Evolutionary conservation across 805 yeast genomes (phyloP).

Genomic region (Priceomyces carsonii): DNA sequence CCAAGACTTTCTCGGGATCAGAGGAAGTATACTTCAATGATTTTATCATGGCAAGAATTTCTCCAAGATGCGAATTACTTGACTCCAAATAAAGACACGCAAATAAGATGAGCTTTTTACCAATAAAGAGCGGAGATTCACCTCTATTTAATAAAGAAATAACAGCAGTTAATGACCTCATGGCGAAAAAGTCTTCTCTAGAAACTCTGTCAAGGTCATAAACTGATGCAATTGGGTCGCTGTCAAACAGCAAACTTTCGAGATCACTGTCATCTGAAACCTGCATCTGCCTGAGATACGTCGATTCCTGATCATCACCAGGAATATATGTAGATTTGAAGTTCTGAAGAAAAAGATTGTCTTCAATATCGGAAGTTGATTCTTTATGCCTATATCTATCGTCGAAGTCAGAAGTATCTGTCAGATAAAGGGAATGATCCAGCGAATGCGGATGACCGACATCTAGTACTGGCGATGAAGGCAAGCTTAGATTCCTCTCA

Average conservation of each 20-base stretch:
- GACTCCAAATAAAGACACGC: conserved; percentile 17
- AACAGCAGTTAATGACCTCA: conserved; percentile 17
- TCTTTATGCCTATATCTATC: conserved; percentile 4
- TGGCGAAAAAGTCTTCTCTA: conserved; percentile 10
- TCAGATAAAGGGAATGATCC: not conserved
- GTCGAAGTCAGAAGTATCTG: conserved; percentile 4
- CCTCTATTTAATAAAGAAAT: conserved; percentile 23
- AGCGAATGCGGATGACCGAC: not conserved
- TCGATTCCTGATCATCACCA: conserved; percentile 6
- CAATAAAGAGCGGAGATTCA: conserved; percentile 26
- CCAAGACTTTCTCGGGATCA: conserved; percentile 15
- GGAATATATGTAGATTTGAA: conserved; percentile 11
- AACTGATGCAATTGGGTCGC: conserved; percentile 7
- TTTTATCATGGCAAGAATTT: conserved; percentile 18
- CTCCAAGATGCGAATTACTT: conserved; percentile 14
- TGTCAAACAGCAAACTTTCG: conserved; percentile 12
- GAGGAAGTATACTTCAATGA: conserved; percentile 18
- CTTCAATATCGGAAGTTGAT: conserved; percentile 5
- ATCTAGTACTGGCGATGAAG: too few species aligned
- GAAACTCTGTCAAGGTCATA: conserved; percentile 7
- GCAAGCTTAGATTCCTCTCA: too few species aligned
- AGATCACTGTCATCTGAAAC: conserved; percentile 26
- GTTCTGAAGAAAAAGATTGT: conserved; percentile 15
- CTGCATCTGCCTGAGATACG: conserved; percentile 27
- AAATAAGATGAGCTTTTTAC: conserved; percentile 25